These are phyloP conservation scores for Lyophyllum shimeji DNA, from an alignment of 768 basidiomycete species.

Conservation along the genomic window DNA sequence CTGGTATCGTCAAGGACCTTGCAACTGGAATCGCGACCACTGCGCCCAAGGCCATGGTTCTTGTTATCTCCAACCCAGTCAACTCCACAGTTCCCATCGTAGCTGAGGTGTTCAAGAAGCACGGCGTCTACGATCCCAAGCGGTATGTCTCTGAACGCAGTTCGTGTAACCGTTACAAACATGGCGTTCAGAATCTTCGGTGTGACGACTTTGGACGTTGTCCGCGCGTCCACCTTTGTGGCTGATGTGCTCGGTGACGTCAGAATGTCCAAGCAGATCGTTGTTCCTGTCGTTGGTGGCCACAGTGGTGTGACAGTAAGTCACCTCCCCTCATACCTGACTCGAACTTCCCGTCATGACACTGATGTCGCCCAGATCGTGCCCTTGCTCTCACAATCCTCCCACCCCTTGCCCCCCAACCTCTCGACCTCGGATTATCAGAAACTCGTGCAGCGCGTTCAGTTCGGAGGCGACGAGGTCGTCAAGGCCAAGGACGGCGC, in stretches of 20 bases:
- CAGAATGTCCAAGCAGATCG: constrained; percentile 56
- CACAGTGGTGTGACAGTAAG: constrained; percentile 89
- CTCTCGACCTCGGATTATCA: constrained; percentile 49
- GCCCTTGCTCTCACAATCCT: constrained; percentile 89
- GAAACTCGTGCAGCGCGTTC: constrained; percentile 78
- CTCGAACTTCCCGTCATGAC: not conserved
- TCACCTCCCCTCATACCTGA: not conserved
- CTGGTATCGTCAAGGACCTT: constrained; percentile 92
- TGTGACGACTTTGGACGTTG: constrained; percentile 96
- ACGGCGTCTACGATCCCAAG: constrained; percentile 89
- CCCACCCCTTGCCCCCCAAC: constrained; percentile 68
- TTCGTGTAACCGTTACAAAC: not conserved
- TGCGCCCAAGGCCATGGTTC: constrained; percentile 87
- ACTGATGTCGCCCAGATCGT: constrained; percentile 60
- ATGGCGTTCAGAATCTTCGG: constrained; percentile 76
- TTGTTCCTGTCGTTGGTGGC: constrained; percentile 92
- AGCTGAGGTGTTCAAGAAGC: constrained; percentile 92
- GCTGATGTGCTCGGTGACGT: constrained; percentile 72
- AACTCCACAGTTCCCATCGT: constrained; percentile 99
- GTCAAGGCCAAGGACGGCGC: constrained; percentile 96
- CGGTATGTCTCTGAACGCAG: constrained; percentile 44
- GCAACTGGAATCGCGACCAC: constrained; percentile 84
- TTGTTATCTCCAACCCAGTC: constrained; percentile 99
- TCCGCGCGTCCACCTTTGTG: constrained; percentile 96
- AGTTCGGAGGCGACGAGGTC: constrained; percentile 97